Conservation (phyloP, 345 rosid species). For the Eucalyptus paniculata region DNA sequence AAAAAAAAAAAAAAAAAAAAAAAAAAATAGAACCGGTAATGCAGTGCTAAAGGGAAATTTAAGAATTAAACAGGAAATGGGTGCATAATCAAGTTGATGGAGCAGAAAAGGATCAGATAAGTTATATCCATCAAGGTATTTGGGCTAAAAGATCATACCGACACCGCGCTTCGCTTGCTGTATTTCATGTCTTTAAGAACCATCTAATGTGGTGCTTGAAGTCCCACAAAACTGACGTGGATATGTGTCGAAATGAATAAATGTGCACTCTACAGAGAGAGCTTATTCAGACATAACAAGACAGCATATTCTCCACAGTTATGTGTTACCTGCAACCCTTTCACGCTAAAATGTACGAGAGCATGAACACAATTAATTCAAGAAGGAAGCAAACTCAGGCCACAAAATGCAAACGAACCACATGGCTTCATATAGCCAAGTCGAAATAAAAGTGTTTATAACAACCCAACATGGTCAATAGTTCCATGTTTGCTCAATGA, state of each 20-base stretch:
- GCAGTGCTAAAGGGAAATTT: background rate
- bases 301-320: background rate
- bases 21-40: background rate
- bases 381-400: background rate
- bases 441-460: background rate
- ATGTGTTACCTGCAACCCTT: background rate
- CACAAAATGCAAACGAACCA: background rate
- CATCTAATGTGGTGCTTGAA: background rate
- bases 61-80: background rate
- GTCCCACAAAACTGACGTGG: background rate
- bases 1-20: background rate
- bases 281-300: background rate
- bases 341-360: background rate
- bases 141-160: background rate
- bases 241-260: background rate
- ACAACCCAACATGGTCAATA: background rate
- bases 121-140: background rate
- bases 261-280: background rate
- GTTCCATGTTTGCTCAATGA: background rate
- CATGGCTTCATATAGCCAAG: background rate
- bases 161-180: background rate
- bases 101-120: background rate
- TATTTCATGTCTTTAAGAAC: background rate
- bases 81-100: background rate
- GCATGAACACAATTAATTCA: background rate